Conservation (phyloP, 2,329 filamentous ascomycete genomes). For the Beauveria sp. region DNA sequence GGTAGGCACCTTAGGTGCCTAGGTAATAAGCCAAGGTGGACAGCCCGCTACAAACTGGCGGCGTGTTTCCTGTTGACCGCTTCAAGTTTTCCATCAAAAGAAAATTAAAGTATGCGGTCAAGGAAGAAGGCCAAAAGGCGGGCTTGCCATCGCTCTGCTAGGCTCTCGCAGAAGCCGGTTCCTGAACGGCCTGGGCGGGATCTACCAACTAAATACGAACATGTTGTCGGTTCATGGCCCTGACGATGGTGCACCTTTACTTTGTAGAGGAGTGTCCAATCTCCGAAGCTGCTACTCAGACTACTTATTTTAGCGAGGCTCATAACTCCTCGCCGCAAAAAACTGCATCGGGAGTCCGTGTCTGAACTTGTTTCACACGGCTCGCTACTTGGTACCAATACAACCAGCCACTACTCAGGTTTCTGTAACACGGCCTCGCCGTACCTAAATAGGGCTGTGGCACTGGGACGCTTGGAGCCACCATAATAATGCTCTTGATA, state of each 20-base stretch:
- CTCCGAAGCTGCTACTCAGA: not conserved
- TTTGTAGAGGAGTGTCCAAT: not conserved
- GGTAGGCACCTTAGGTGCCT: not conserved
- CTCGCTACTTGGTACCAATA: not conserved
- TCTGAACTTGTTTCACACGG: slow-evolving; percentile 3
- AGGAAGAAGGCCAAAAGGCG: not conserved
- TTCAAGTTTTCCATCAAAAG: not conserved
- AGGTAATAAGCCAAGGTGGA: not conserved
- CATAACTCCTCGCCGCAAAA: not conserved
- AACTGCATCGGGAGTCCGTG: not conserved
- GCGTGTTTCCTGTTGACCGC: slow-evolving; percentile 1
- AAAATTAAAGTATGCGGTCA: not conserved
- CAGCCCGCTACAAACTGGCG: not conserved
- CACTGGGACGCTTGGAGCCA: not conserved
- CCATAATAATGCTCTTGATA: not conserved
- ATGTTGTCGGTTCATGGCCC: not conserved
- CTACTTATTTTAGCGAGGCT: too few species aligned
- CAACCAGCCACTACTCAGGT: not conserved
- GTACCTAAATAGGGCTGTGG: not conserved
- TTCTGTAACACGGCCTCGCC: not conserved
- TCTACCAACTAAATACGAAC: not conserved
- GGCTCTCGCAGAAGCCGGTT: not conserved
- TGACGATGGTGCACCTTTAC: not conserved
- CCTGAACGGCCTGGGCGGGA: too few species aligned
- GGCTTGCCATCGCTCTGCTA: not conserved